These are phyloP conservation scores for Thalassiosira ordinaria DNA, from an alignment of 352 stramenopile genomes.

Conservation along the genomic window DNA sequence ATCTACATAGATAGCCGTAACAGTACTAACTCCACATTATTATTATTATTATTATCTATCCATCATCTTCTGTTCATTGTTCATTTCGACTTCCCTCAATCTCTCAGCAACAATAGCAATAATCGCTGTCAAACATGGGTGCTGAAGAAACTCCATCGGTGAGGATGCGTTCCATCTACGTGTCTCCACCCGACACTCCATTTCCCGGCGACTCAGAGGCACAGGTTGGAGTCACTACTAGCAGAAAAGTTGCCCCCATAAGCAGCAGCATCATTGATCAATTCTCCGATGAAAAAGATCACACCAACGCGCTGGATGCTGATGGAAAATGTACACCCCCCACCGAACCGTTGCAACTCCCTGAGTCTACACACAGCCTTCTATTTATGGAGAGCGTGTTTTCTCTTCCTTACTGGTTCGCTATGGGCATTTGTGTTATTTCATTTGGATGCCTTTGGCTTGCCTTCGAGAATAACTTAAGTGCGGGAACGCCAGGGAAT, in stretches of 20 bases:
- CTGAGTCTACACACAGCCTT: constrained; percentile 12
- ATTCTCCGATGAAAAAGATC: constrained; percentile 4
- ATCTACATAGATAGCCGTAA: no score
- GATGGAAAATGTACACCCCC: not conserved
- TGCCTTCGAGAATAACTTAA: constrained; percentile 2
- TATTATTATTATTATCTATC: no score
- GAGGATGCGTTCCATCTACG: not conserved
- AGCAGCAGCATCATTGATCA: not conserved
- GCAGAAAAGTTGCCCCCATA: not conserved
- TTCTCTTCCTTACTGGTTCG: constrained; percentile 10
- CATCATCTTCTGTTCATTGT: no score
- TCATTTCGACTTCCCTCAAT: no score
- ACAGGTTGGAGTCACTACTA: not conserved
- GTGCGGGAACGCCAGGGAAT: not conserved
- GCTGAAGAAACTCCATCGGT: not conserved
- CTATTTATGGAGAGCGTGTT: not conserved
- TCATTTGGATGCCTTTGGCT: not conserved
- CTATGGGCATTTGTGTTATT: not conserved
- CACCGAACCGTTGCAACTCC: not conserved
- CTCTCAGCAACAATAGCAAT: no score
- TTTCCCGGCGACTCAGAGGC: not conserved
- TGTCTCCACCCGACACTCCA: not conserved
- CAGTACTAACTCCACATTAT: no score
- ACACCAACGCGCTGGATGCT: constrained; percentile 2
- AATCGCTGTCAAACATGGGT: not conserved